Conservation (phyloP, 805 yeast genomes). For the Candida broadrunensis region DNA sequence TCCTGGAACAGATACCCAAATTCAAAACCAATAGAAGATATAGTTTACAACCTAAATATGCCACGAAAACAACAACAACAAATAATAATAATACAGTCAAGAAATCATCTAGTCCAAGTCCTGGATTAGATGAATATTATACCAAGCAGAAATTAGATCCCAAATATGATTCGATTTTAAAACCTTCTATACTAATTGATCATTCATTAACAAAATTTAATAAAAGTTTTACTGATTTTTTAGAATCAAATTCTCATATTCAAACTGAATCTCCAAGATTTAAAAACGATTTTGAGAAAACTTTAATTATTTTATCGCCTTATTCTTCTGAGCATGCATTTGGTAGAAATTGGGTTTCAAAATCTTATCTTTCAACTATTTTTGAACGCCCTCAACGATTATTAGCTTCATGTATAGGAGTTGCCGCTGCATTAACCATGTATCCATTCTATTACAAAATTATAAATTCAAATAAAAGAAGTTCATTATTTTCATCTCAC, state of each 20-base stretch:
- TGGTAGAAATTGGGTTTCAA: constrained; percentile 74
- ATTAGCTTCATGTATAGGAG: constrained; percentile 73
- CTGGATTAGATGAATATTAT: constrained; percentile 12
- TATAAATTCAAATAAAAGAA: constrained; percentile 43
- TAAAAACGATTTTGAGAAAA: constrained; percentile 37
- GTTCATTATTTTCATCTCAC: constrained; percentile 54
- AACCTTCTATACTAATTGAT: constrained; percentile 36
- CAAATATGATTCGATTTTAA: constrained; percentile 25
- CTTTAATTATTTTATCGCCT: constrained; percentile 66
- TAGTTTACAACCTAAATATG: constrained; percentile 23
- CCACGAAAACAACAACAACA: constrained; percentile 7
- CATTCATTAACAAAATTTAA: constrained; percentile 33
- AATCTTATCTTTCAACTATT: constrained; percentile 60
- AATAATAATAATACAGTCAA: neutral
- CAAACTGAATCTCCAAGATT: constrained; percentile 38
- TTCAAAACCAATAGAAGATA: constrained; percentile 31
- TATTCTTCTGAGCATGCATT: constrained; percentile 68
- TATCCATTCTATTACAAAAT: constrained; percentile 58
- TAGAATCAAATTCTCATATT: constrained; percentile 41
- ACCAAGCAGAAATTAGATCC: constrained; percentile 8
- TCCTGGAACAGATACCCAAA: constrained; percentile 34
- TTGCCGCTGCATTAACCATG: constrained; percentile 70
- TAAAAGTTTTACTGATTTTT: constrained; percentile 41
- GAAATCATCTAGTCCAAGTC: constrained; percentile 11
- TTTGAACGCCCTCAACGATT: constrained; percentile 83